phyloP scores from a whole-genome alignment of 1,139 yeast species.

The Zygosaccharomyces pseudobailii region DNA sequence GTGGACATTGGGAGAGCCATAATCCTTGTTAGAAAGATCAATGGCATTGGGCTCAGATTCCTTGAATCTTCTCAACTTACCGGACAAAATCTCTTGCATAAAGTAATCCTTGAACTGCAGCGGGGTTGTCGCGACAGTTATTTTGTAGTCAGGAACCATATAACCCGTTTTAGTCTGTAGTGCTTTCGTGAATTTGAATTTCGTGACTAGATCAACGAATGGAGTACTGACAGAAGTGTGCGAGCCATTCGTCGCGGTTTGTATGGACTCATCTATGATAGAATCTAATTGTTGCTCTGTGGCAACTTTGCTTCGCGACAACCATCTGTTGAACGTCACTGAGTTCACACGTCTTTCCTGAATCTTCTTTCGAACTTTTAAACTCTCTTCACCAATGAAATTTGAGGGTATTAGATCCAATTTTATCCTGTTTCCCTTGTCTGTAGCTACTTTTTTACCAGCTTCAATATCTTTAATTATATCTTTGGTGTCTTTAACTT shows the following conservation, averaged over 20 bases:
- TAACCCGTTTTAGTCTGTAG: conserved; percentile 60
- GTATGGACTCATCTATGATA: conserved; percentile 28
- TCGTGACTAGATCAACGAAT: conserved; percentile 46
- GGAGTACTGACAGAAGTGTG: conserved; percentile 10
- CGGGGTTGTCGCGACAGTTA: conserved; percentile 49
- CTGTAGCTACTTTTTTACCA: conserved; percentile 12
- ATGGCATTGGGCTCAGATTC: conserved; percentile 77
- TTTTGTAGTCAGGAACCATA: conserved; percentile 58
- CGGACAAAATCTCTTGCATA: conserved; percentile 42
- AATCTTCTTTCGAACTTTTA: conserved; percentile 9
- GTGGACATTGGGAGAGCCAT: conserved; percentile 46
- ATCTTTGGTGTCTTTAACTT: conserved; percentile 18
- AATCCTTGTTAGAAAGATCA: conserved; percentile 48
- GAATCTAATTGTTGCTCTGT: conserved; percentile 26
- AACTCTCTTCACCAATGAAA: conserved; percentile 27
- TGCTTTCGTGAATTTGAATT: conserved; percentile 55
- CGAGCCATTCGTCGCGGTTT: conserved; percentile 15
- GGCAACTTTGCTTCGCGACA: conserved; percentile 30
- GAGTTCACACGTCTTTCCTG: conserved; percentile 14
- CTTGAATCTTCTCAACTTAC: conserved; percentile 40
- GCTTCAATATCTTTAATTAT: conserved; percentile 25
- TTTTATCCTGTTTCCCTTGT: conserved; percentile 5
- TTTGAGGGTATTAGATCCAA: conserved; percentile 26
- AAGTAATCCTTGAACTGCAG: conserved; percentile 45
- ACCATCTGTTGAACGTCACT: conserved; percentile 35